Percentiles rank a stretch among this genome's conserved stretches.
Evolutionary conservation across 345 rosid species (phyloP).

Genomic region (Citrus cavaleriei): DNA sequence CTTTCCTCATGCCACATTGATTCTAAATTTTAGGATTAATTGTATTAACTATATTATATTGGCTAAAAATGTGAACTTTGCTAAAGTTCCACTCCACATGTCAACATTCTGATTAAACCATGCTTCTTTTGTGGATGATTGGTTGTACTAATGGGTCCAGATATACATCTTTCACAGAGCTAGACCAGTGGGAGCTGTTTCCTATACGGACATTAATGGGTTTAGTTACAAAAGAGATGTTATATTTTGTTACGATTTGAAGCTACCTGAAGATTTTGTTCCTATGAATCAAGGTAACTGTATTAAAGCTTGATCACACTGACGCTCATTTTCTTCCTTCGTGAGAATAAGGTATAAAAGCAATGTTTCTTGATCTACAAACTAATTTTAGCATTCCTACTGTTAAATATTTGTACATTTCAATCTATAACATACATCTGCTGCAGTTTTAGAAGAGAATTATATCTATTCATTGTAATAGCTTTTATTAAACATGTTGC

Average conservation of each 20-base stretch:
- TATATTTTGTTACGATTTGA: conserved; percentile 76
- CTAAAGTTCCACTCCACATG: background rate
- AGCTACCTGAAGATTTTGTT: conserved; percentile 62
- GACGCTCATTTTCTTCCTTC: background rate
- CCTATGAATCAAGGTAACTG: conserved; percentile 69
- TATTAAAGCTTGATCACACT: background rate
- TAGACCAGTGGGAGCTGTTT: conserved; percentile 79
- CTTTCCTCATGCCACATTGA: conserved; percentile 1
- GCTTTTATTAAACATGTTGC: conserved; percentile 11
- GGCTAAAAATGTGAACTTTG: background rate
- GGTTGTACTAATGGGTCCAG: conserved; percentile 5
- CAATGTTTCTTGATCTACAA: background rate
- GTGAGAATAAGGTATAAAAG: background rate
- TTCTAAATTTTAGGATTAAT: background rate
- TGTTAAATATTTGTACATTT: background rate
- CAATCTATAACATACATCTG: background rate
- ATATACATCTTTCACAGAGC: conserved; percentile 45
- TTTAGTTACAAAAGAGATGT: conserved; percentile 77
- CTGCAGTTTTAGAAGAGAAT: background rate
- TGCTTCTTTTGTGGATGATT: background rate
- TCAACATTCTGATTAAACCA: background rate
- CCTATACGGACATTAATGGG: conserved; percentile 64
- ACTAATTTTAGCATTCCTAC: background rate
- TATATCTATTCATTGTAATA: background rate
- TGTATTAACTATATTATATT: background rate